phyloP scores from a whole-genome alignment of 768 basidiomycete genomes.

The Leucosporidium scottii region DNA sequence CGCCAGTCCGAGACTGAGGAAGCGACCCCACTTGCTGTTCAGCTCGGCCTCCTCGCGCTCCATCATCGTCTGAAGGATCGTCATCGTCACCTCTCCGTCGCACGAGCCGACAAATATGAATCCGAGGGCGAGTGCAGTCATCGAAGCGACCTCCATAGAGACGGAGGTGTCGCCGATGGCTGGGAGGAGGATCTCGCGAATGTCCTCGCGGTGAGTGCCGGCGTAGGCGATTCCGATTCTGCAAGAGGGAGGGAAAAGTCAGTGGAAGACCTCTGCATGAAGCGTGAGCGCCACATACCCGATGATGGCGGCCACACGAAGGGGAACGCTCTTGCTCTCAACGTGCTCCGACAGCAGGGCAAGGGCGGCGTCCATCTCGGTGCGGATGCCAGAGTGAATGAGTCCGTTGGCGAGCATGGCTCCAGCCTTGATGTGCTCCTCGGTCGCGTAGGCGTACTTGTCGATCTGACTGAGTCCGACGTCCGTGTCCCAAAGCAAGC shows the following conservation, averaged over 20 bases:
- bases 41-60: slow-evolving; percentile 67
- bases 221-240: slow-evolving; percentile 87
- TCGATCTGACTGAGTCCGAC: slow-evolving; percentile 88
- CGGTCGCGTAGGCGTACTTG: slow-evolving; percentile 92
- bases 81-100: slow-evolving; percentile 82
- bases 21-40: slow-evolving; percentile 89
- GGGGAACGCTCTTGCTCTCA: slow-evolving; percentile 71
- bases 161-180: slow-evolving; percentile 70
- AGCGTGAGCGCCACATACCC: no score
- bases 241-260: neutral
- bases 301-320: slow-evolving; percentile 81
- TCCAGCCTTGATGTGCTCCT: slow-evolving; percentile 96
- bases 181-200: slow-evolving; percentile 69
- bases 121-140: slow-evolving; percentile 80
- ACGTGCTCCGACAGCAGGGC: slow-evolving; percentile 85
- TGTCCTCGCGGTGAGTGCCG: slow-evolving; percentile 83
- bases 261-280: no score
- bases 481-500: slow-evolving; percentile 93
- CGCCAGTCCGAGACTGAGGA: slow-evolving; percentile 80
- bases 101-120: slow-evolving; percentile 94
- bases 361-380: slow-evolving; percentile 86
- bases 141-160: slow-evolving; percentile 80
- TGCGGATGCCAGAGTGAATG: slow-evolving; percentile 77
- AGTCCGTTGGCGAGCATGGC: slow-evolving; percentile 92
- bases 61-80: slow-evolving; percentile 74